Evolutionary conservation across 2,329 filamentous ascomycete species (phyloP), one percentile per base, ranked within the genome.

Genomic region (Magnaporthiopsis incrustans): DNA sequence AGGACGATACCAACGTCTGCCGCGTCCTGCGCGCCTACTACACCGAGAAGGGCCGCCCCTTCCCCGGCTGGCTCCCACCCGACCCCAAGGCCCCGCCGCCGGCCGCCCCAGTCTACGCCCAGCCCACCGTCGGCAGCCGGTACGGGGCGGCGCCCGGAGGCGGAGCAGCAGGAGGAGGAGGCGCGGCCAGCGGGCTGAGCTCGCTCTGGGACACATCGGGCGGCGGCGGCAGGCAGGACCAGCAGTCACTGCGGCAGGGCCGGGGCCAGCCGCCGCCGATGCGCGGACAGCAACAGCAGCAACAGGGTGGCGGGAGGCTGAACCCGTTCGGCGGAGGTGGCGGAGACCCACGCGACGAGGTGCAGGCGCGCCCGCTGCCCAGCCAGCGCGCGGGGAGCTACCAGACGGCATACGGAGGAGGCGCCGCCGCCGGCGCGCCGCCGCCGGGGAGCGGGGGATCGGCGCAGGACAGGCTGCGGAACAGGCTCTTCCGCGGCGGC

Each of bases 1-100:
- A 96, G 77, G 93, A 98, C 78, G 92, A 96, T 78, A 96, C 92
- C 3, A 92, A 98, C 79, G 90, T 98, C 72, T 96, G 91, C 77
- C 91, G 95, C 71, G 92, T 96, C 50, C 86, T 99, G 32, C 90
- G 95, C 71, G 89, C 87, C 70, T 97, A 98, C 82, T 98, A 99
- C 81, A 85, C 82, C 62, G 93, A 98, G 75, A 95, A 96, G 73
- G 90, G 89, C 69, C 87, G 88, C 27, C 82, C 87, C 1, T 90
- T 93, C 67, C 95, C 95, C 0, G 78, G 81, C 69, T 98, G 95
- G 94, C 87, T 98, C 10, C 92, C 93, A 10, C 88, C 91, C 7
- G 91, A 97, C 75, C 93, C 92, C n/a, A 94, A 91, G 76, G 85
- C 84, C 4, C 86, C 86, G 57, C 82, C 82, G 53, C 79, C 83